Percentiles rank a stretch among this genome's conserved stretches.
These are phyloP conservation scores for Madurella fahalii DNA, from an alignment of 2,329 filamentous ascomycete genomes.

Conservation along the genomic window DNA sequence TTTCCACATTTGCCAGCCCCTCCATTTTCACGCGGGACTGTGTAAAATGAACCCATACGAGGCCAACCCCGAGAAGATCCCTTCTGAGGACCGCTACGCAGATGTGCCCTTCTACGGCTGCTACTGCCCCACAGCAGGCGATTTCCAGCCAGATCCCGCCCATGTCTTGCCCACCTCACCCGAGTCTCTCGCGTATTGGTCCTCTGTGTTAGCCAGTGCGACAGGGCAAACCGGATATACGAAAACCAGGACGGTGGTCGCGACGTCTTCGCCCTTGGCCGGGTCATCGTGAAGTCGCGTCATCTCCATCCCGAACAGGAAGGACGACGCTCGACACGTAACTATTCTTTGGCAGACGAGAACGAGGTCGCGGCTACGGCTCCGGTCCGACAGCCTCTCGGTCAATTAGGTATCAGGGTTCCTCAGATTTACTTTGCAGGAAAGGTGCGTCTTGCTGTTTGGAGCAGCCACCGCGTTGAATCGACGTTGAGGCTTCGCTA, in stretches of 20 bases:
- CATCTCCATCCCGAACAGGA: constrained; percentile 28
- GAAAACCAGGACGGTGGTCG: constrained; percentile 32
- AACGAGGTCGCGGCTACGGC: constrained; percentile 37
- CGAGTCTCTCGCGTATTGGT: constrained; percentile 32
- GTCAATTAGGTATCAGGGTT: constrained; percentile 30
- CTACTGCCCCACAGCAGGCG: constrained; percentile 27
- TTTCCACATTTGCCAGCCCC: too few relatives aligned
- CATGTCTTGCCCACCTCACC: constrained; percentile 27
- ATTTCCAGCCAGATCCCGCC: constrained; percentile 27
- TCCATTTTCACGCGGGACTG: too few relatives aligned
- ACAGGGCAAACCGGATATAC: constrained; percentile 31
- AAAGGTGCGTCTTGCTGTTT: constrained; percentile 29
- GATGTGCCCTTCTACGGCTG: constrained; percentile 32
- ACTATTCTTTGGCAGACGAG: constrained; percentile 39
- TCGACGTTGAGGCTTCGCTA: too few relatives aligned
- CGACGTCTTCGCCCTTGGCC: constrained; percentile 40
- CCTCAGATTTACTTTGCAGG: constrained; percentile 37
- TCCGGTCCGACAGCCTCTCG: constrained; percentile 30
- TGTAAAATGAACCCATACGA: constrained; percentile 27
- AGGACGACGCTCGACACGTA: constrained; percentile 13
- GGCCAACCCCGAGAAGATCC: constrained; percentile 31
- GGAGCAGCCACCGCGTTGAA: too few relatives aligned
- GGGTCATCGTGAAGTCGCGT: constrained; percentile 38
- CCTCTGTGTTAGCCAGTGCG: constrained; percentile 32
- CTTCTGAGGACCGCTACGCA: constrained; percentile 28